phyloP scores from a whole-genome alignment of 2,329 filamentous ascomycete genomes.

The Venturia asperata region DNA sequence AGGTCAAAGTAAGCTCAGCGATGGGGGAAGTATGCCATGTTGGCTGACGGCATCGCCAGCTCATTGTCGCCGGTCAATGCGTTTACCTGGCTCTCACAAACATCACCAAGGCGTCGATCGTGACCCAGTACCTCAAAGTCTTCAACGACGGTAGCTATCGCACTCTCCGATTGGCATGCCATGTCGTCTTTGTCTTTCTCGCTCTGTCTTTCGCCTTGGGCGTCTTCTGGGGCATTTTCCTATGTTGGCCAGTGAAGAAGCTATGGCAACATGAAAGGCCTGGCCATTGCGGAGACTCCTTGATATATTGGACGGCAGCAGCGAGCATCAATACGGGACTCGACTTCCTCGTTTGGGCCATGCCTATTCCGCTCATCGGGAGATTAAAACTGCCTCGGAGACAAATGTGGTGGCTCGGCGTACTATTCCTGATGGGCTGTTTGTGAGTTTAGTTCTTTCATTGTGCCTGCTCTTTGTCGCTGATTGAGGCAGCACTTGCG shows the following conservation, averaged over 20 bases:
- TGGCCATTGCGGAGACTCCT: conserved; percentile 11
- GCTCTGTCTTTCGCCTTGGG: not conserved
- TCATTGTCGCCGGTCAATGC: conserved; percentile 28
- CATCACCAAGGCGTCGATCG: conserved; percentile 30
- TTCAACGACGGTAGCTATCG: conserved; percentile 20
- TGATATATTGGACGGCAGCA: conserved; percentile 11
- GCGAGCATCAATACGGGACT: conserved; percentile 14
- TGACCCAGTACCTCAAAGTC: conserved; percentile 27
- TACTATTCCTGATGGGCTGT: conserved; percentile 14
- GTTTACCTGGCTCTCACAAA: conserved; percentile 30
- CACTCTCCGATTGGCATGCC: conserved; percentile 26
- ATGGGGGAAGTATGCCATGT: conserved; percentile 21
- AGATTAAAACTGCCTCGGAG: conserved; percentile 13
- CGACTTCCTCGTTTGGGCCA: conserved; percentile 12
- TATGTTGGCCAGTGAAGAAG: conserved; percentile 17
- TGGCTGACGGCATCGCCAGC: conserved; percentile 22
- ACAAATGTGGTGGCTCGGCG: conserved; percentile 1
- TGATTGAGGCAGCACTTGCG: conserved; percentile 11
- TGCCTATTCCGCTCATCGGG: conserved; percentile 16
- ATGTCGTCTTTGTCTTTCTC: conserved; percentile 6
- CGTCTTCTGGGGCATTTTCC: conserved; percentile 14
- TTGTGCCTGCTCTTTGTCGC: not conserved
- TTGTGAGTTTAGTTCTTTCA: conserved; percentile 8
- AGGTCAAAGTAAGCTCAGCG: conserved; percentile 6
- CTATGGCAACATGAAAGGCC: not conserved